Conservation (phyloP, 2,329 filamentous ascomycete species). For the Aspergillus candidus region DNA sequence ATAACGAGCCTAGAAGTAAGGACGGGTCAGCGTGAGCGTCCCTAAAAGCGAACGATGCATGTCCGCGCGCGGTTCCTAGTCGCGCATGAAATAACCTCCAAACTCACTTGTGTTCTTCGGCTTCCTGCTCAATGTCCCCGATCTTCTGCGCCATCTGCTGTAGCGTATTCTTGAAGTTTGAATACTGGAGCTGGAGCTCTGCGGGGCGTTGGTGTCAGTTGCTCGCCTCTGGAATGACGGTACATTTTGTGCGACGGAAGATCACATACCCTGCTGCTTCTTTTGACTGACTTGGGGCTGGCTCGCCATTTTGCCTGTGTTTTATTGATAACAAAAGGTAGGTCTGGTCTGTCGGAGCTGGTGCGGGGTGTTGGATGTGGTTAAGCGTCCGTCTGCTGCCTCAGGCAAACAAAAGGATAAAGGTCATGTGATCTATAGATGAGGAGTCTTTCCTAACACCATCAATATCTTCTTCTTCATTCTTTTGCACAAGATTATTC, state of each 20-base stretch:
- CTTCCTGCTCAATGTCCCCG: constrained; percentile 93
- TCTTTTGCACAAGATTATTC: not conserved
- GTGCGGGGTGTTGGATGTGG: constrained; percentile 27
- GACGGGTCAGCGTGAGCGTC: constrained; percentile 13
- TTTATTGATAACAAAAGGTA: constrained; percentile 7
- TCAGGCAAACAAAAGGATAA: no score
- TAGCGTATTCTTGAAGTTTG: constrained; percentile 60
- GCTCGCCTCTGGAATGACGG: not conserved
- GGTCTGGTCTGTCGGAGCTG: constrained; percentile 25
- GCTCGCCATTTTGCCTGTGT: constrained; percentile 30
- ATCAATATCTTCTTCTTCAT: not conserved
- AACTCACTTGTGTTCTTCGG: constrained; percentile 93
- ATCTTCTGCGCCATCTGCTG: constrained; percentile 95
- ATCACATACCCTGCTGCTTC: constrained; percentile 42
- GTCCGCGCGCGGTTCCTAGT: no score
- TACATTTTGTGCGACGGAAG: not conserved
- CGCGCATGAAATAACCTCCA: no score
- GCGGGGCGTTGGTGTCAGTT: constrained; percentile 10
- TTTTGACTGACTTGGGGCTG: constrained; percentile 37
- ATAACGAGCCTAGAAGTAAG: constrained; percentile 67
- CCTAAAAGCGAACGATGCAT: not conserved
- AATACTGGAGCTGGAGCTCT: constrained; percentile 48
- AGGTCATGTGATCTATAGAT: no score
- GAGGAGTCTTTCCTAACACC: no score
- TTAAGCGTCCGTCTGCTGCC: no score